phyloP scores from a whole-genome alignment of 2,329 filamentous ascomycete genomes.

The Cladorrhinum sp. region DNA sequence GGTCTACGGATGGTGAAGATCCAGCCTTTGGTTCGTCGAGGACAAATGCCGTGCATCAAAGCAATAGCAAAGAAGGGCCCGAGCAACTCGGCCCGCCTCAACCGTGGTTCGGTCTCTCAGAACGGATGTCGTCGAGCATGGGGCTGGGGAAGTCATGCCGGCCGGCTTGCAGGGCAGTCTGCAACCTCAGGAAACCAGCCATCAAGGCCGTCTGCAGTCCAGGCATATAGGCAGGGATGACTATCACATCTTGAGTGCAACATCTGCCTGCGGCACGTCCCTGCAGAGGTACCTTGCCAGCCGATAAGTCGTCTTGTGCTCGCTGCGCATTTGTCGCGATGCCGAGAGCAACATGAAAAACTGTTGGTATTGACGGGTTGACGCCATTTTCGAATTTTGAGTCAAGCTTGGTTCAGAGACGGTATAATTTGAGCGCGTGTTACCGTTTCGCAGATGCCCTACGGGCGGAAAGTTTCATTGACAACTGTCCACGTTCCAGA shows the following conservation, averaged over 20 bases:
- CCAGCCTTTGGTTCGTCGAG: constrained; percentile 7
- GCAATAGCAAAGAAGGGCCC: not conserved
- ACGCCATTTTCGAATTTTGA: not conserved
- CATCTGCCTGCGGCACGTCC: not conserved
- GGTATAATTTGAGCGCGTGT: not conserved
- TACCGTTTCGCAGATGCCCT: not conserved
- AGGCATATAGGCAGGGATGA: not conserved
- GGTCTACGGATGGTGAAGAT: not conserved
- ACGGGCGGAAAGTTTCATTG: not conserved
- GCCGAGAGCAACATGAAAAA: not conserved
- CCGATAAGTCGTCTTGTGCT: not conserved
- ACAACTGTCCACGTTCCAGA: not conserved
- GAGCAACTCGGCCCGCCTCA: constrained; percentile 6
- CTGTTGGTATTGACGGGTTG: not conserved
- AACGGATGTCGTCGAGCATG: not conserved
- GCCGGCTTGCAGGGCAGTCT: not conserved
- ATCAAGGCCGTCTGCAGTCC: not conserved
- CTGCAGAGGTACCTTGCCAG: not conserved
- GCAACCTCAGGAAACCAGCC: not conserved
- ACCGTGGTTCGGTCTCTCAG: not conserved
- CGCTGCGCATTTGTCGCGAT: not conserved
- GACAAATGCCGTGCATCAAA: constrained; percentile 12
- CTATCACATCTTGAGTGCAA: not conserved
- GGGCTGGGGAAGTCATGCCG: not conserved
- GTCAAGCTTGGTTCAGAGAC: no score